Evolutionary conservation across 208 protist genomes (phyloP).

Genomic region (Trypanosoma boissoni): DNA sequence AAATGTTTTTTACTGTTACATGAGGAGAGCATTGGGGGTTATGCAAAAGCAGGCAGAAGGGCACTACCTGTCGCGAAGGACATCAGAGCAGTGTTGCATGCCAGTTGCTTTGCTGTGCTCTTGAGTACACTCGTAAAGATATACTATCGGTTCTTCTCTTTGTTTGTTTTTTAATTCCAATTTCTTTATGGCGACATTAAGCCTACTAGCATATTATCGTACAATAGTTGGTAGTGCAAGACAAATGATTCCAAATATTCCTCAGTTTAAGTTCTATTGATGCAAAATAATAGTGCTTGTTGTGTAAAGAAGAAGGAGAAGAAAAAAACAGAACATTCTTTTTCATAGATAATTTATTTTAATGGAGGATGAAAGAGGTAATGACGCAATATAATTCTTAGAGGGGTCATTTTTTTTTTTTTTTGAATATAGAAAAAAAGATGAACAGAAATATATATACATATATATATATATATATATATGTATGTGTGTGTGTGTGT

Average conservation of each 20-base stretch:
- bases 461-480: constrained; percentile 3
- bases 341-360: too few species aligned
- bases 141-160: constrained; percentile 93
- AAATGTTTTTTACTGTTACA: constrained; percentile 91
- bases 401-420: constrained; percentile 11
- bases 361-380: constrained; percentile 1
- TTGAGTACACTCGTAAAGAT: constrained; percentile 91
- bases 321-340: too few species aligned
- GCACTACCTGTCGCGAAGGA: constrained; percentile 62
- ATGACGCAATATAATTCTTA: background rate
- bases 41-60: constrained; percentile 73
- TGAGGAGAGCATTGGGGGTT: constrained; percentile 89
- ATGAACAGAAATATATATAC: background rate
- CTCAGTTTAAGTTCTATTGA: too few species aligned
- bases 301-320: background rate
- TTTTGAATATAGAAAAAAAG: constrained; percentile 8
- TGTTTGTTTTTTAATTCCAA: constrained; percentile 89
- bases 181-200: constrained; percentile 75
- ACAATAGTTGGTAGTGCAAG: constrained; percentile 64
- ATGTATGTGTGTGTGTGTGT: constrained; percentile 3
- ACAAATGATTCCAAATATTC: constrained; percentile 68
- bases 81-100: constrained; percentile 90
- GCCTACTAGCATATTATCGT: constrained; percentile 61
- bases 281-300: too few species aligned
- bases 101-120: constrained; percentile 87